These are phyloP conservation scores for Meyerozyma carpophila DNA, from an alignment of 1,139 yeast species.

Conservation along the genomic window DNA sequence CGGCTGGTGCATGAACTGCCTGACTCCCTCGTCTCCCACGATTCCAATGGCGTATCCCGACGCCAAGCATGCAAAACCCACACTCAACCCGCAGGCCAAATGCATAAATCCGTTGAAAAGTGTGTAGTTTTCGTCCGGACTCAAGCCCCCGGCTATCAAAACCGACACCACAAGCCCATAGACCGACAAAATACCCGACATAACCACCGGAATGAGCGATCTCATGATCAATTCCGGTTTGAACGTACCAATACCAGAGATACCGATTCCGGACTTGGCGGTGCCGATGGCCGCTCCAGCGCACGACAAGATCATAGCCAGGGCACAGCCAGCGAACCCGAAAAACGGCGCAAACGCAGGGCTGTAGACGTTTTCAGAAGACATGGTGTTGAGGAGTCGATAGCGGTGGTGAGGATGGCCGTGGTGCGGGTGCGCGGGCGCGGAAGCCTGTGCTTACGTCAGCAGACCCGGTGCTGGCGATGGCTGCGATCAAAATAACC, in stretches of 20 bases:
- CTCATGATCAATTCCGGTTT: conserved; percentile 81
- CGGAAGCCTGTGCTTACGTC: background rate
- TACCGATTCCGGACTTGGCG: conserved; percentile 97
- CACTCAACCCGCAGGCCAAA: conserved; percentile 90
- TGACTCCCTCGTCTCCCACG: conserved; percentile 98
- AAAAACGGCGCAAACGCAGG: conserved; percentile 93
- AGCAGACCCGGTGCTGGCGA: background rate
- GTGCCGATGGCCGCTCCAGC: conserved; percentile 98
- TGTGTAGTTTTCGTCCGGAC: conserved; percentile 73
- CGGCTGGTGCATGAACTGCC: conserved; percentile 95
- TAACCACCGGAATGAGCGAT: conserved; percentile 88
- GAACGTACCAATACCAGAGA: conserved; percentile 82
- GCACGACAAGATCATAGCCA: conserved; percentile 84
- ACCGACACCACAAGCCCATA: conserved; percentile 96
- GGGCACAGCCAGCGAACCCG: conserved; percentile 93
- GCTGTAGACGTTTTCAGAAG: conserved; percentile 48
- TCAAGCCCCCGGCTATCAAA: conserved; percentile 86
- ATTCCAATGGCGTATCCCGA: conserved; percentile 98
- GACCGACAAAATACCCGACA: conserved; percentile 97
- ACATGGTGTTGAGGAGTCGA: background rate
- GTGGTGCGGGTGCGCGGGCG: background rate
- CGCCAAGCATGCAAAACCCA: conserved; percentile 94
- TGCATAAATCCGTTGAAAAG: conserved; percentile 96
- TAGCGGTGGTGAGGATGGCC: background rate
- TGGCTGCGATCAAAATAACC: background rate